Evolutionary conservation across 2,329 filamentous ascomycete genomes (phyloP).

Genomic region (Neurospora crassa): DNA sequence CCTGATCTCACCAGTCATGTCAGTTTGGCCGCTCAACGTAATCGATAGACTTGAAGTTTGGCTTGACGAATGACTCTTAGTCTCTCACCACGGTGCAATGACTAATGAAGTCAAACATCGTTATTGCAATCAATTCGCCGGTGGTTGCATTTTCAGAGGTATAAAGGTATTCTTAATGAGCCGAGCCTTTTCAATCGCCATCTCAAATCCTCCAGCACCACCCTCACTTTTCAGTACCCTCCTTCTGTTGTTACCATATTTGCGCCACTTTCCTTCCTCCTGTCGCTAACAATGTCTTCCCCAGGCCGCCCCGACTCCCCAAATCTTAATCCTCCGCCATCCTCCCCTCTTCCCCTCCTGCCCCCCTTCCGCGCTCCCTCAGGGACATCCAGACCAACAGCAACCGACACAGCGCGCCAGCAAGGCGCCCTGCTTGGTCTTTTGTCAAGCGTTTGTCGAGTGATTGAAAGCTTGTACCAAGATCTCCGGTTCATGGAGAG

Average conservation of each 20-base stretch:
- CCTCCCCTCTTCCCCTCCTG: not conserved
- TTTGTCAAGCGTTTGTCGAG: not conserved
- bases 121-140: not conserved
- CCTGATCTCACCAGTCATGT: not conserved
- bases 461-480: not conserved
- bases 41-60: not conserved
- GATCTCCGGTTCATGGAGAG: not conserved
- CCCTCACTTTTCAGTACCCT: not conserved
- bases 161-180: not conserved
- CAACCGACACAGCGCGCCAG: not conserved
- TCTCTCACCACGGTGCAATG: not conserved
- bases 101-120: not conserved
- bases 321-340: not conserved
- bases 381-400: not conserved
- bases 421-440: not conserved
- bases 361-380: not conserved
- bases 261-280: not conserved
- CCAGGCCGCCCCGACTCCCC: not conserved
- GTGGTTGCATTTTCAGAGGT: not conserved
- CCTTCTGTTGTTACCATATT: too few species aligned
- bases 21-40: not conserved
- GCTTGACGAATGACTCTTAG: not conserved
- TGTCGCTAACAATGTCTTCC: not conserved
- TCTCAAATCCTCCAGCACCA: not conserved
- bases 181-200: not conserved